Evolutionary conservation across 2,329 filamentous ascomycete genomes (phyloP), one percentile per base, ranked within the genome.

Genomic region (Colletotrichum zoysiae): DNA sequence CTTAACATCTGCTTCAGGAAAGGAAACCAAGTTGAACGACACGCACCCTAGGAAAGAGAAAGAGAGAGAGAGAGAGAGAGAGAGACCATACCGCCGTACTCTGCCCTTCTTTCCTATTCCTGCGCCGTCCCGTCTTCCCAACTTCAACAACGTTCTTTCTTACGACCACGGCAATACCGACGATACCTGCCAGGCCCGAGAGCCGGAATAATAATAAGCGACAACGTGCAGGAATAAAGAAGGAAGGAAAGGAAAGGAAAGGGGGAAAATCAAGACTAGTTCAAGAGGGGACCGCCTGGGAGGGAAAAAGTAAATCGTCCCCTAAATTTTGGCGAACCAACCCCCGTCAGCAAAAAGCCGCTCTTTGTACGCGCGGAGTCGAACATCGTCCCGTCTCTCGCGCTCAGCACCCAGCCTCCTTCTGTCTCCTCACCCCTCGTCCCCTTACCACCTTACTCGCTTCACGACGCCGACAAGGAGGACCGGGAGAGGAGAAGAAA

Each of bases 381-480:
- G 55, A 58, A 65, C 26, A 65, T 69, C 70, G 70, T 70, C 55
- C 70, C 55, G 65, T 68, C 55, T 55, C 20, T 50, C 14, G 60
- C 66, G 70, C 67, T 50, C 62, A 67, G 62, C 23, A 63, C 61
- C 71, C 71, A 67, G 67, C 67, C 71, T 71, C 57, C 56, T 65
- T 42, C 40, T 57, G 56, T 67, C 63, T 53, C 53, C 71, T 66
- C 67, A 59, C 61, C 61, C 67, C 70, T 73, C 67, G 70, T 44
- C 61, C 60, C 67, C 71, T 70, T 63, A 56, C 57, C 53, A 61
- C 61, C 71, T 70, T 63, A 63, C 68, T 70, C 65, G 64, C 68
- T 68, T 67, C 48, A 67, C 71, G 71, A 57, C 71, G 66, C 59
- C 57, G 62, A 60, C 51, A 65, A 70, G 65, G 65, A 73, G 74